Evolutionary conservation across 2,329 filamentous ascomycete species (phyloP), one percentile per base, ranked within the genome.

Genomic region (Epichloe festucae): DNA sequence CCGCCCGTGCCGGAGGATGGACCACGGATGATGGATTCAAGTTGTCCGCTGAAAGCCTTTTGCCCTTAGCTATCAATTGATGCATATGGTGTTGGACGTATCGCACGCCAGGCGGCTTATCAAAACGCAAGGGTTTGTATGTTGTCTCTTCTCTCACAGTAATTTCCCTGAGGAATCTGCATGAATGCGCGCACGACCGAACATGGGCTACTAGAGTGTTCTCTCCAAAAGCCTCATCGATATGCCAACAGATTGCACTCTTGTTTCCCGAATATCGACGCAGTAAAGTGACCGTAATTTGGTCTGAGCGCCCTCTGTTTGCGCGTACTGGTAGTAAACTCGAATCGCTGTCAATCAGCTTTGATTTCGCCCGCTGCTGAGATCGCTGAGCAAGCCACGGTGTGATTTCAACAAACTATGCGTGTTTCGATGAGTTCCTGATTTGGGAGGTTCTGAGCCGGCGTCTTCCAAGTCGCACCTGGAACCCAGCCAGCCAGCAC

Each of bases 111-210:
- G 34, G 34, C 38, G 49, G 43, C 36, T 43, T 41, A 31, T 42
- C 19, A 45, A 36, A 23, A n/a, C 3, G 41, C 23, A 27, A 19
- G 31, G 21, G 35, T 34, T 47, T 46, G 34, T 43, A 51, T 58
- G 59, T 63, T 64, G 56, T 58, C 62, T 64, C 62, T 64, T 63
- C 56, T 54, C 59, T 62, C 10, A 4, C 60, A 43, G 52, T 47
- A 55, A 55, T 56, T 43, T 21, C 45, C 48, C 47, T 39, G 36
- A 51, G 53, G 49, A 55, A 62, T 57, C 56, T 60, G 62, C 61
- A 58, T 58, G 51, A 43, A 41, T 46, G 31, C 10, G 31, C 31
- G 36, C 19, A 43, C 41, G 19, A 43, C 3, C 23, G 17, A 39
- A 12, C 19, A 23, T 21, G 19, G 41, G 11, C 11, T 12, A 21